Evolutionary conservation across 2,329 filamentous ascomycete species (phyloP), one percentile per base, ranked within the genome.

Genomic region (Phoma sp.): DNA sequence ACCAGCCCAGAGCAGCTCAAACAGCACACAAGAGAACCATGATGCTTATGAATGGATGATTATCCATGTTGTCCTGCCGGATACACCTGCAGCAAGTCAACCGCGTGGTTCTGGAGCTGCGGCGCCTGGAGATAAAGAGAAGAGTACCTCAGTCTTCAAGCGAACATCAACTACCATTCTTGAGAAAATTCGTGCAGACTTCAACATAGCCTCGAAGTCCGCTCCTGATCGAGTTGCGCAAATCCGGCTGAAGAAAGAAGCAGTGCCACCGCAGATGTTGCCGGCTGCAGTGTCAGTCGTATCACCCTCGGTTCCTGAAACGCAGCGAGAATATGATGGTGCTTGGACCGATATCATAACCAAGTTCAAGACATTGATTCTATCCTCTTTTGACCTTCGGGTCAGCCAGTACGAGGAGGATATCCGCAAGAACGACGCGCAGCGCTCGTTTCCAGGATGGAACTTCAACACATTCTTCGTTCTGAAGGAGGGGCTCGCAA

Each of bases 381-480:
- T 99, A 21, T 85, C 86, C 5, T 96, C 93, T 1, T 99, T 99
- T 71, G 93, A 98, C 76, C 82, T 88, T 64, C 86, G 95, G 7
- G 95, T 99, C 1, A 87, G 85, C 17, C 93, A 98, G 67, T 99
- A 99, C 73, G 95, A 99, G 74, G 93, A 97, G 55, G 95, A 99
- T 64, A 96, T 99, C 63, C 90, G 91, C 59, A 95, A 97, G 74
- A 95, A 93, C 69, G 93, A 98, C 65, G 85, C 88, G 0, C 93
- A 98, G 73, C 84, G 93, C 39, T 87, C 82, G 28, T 78, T 99
- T 15, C 95, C 95, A 0, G 95, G 95, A 0, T 99, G 95, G 95
- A 99, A 99, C 70, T 99, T 99, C 72, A 98, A 95, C 76, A 99
- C 95, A 0, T 99, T 99, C 73, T 99, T 99, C 73, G 93, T 99